Base-by-base conservation (phyloP, 192 early-diverging fungal genomes). In the Spizellomyces punctatus region DNA sequence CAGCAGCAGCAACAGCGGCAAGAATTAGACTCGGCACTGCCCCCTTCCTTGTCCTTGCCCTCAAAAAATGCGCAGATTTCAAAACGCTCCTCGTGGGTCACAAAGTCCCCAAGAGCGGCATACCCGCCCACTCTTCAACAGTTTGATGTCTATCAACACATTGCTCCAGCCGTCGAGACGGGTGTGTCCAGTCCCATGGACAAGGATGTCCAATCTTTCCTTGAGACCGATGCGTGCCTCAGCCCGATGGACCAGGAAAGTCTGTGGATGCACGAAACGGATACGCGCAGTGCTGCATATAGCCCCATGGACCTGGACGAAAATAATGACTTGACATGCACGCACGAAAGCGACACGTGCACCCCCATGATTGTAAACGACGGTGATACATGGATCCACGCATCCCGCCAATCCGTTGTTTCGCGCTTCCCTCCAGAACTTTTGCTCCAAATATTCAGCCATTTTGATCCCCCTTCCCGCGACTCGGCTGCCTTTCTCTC, bases 361-460 rank as follows among this genome's bases (percentile, higher is more conserved):
- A 12, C 14, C 17, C 50, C 50, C 50, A 54, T 12, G 14, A n/a
- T 19, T 54, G 50, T 54, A 4, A 54, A 12, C 12, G 17, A 54
- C 12, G 50, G 50, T 19, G 17, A 54, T n/a, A 54, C 12, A 0
- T n/a, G 50, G 14, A 54, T 54, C 50, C 50, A 12, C 50, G 50
- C 14, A 54, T 54, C 50, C 50, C 59, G 59, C 54, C n/a, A 22
- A 56, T 56, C 54, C 54, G 54, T 22, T 6, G 49, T 67, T 6
- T 41, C 66, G 16, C 19, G 12, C 19, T 63, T 77, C 36, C 76
- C 76, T 9, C 55, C 76, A 6, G 76, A 77, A 55, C 61, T 77
- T 14, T 70, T 77, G 7, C 14, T 77, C 17, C 76, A 77, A 44
- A 77, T 77, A 47, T 71, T 77, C 22, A 42, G 36, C 36, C 58